Evolutionary conservation across 179 eudicot species (phyloP).

Genomic region (Carnegiea gigantea): DNA sequence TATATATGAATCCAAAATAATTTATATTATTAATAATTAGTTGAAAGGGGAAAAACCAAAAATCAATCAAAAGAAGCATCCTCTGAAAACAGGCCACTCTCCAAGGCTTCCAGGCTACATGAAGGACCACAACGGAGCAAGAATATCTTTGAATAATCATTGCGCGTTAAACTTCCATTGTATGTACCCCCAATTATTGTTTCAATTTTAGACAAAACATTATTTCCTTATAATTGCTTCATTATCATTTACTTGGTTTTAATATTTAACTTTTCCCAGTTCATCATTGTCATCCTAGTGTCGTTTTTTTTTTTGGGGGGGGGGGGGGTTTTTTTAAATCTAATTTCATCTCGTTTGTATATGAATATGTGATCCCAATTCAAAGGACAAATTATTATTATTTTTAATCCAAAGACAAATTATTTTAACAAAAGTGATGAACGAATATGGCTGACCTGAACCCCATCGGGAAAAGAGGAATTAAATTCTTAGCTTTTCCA

Average conservation of each 20-base stretch:
- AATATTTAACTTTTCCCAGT: not conserved
- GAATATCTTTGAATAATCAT: slow-evolving; percentile 28
- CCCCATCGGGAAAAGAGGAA: too few species aligned
- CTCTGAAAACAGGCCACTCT: slow-evolving; percentile 24
- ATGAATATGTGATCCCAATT: not conserved
- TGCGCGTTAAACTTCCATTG: slow-evolving; percentile 16
- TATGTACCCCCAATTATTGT: slow-evolving; percentile 21
- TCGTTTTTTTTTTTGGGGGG: not conserved
- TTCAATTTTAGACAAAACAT: slow-evolving; percentile 12
- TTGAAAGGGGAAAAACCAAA: not conserved
- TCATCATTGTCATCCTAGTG: not conserved
- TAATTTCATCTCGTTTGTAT: too few species aligned
- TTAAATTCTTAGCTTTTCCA: too few species aligned
- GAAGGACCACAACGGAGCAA: slow-evolving; percentile 31
- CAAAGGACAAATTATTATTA: too few species aligned
- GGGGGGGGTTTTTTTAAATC: too few species aligned
- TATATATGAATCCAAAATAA: too few species aligned
- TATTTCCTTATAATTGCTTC: slow-evolving; percentile 18
- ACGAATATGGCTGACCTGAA: not conserved
- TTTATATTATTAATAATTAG: not conserved
- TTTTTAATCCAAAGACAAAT: not conserved
- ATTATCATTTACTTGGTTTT: not conserved
- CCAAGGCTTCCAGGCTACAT: slow-evolving; percentile 31
- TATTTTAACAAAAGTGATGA: not conserved
- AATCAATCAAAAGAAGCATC: not conserved